Evolutionary conservation across 176 grass and related monocot genomes (phyloP).

Genomic region (Aegilops speltoides): DNA sequence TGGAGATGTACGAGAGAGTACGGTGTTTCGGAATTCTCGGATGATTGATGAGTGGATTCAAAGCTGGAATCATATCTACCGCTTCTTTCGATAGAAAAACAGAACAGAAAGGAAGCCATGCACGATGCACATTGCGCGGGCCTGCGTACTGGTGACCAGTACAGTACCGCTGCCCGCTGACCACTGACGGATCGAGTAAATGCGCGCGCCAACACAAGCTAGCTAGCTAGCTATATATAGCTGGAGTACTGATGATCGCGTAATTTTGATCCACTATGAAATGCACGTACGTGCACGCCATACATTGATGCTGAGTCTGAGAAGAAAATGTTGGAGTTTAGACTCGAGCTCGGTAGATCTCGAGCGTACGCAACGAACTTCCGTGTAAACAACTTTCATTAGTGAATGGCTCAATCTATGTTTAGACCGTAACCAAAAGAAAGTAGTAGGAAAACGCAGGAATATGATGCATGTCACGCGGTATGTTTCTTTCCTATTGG

Average conservation of each 20-base stretch:
- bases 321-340: neutral
- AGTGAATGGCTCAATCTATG: too few species aligned
- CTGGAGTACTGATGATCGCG: neutral
- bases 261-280: neutral
- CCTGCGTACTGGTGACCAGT: neutral
- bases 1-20: neutral
- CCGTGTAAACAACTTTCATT: too few species aligned
- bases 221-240: neutral
- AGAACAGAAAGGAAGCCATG: neutral
- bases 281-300: neutral
- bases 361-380: too few species aligned
- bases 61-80: neutral
- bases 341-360: neutral
- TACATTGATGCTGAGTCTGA: neutral
- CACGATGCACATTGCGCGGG: neutral
- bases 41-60: neutral
- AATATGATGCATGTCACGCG: too few species aligned
- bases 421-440: too few species aligned
- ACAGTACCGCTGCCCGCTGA: too few species aligned
- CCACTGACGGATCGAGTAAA: neutral
- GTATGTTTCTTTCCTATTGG: too few species aligned
- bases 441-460: too few species aligned
- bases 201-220: neutral
- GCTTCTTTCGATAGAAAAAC: neutral
- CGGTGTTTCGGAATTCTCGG: neutral